Evolutionary conservation across 306 rosid species (phyloP).

Genomic region (Prosopis cineraria): DNA sequence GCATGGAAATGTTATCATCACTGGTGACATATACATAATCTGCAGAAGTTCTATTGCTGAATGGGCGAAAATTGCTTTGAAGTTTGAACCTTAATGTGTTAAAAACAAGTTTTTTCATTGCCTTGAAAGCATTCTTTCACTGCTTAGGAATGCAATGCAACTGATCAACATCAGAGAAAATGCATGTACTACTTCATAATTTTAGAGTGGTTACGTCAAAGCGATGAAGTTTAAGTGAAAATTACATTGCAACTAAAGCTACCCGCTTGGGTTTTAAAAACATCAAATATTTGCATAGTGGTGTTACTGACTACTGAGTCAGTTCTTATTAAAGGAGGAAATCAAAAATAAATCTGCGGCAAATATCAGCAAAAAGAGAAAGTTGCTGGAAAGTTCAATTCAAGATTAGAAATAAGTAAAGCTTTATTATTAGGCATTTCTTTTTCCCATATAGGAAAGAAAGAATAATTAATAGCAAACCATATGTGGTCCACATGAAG

Average conservation of each 20-base stretch:
- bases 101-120: background rate
- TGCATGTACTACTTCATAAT: background rate
- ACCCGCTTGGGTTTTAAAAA: background rate
- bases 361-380: background rate
- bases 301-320: background rate
- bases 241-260: background rate
- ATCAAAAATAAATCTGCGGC: background rate
- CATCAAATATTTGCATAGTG: background rate
- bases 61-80: background rate
- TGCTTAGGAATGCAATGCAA: background rate
- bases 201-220: background rate
- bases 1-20: background rate
- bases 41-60: background rate
- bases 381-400: constrained; percentile 20
- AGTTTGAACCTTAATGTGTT: background rate
- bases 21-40: too few species aligned
- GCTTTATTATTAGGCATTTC: constrained; percentile 33
- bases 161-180: background rate
- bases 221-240: background rate
- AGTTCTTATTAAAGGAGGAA: background rate
- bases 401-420: constrained; percentile 21
- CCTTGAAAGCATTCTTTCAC: background rate
- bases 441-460: constrained; percentile 44
- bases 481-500: constrained; percentile 37
- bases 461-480: constrained; percentile 34